Evolutionary conservation across 2,329 filamentous ascomycete species (phyloP), one percentile per base, ranked within the genome.

Genomic region (Paramyrothecium roridum): DNA sequence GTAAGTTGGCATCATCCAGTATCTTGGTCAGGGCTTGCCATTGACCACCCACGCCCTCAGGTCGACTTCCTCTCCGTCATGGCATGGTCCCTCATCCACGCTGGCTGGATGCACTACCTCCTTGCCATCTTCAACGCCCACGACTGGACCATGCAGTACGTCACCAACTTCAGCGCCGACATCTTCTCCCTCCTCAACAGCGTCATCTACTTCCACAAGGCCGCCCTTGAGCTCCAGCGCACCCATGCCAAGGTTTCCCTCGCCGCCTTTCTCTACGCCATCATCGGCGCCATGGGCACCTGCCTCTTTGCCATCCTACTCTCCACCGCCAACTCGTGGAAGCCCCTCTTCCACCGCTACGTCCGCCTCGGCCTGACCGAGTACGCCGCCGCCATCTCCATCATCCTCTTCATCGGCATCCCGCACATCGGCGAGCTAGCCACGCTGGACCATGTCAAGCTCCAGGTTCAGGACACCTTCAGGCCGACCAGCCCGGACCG

Each of bases 61-160:
- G 78, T 85, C 52, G 74, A 81, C 20, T 88, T 87, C 65, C 73
- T 88, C n/a, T 78, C 82, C 1, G 82, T 88, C 65, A 88, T 88
- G 83, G 83, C 85, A 2, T 88, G 85, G 85, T 80, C 82, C 2
- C 76, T 87, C 37, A 85, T 88, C 52, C 85, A 88, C 65, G 76
- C 84, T 8, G 81, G 76, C 8, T 88, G 85, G 85, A 81, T 88
- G 76, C 83, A 86, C 63, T 81, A 80, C 60, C 68, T 87, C 3
- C 74, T 88, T 13, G 84, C 85, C 54, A 80, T 87, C 52, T 81
- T 87, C 69, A 88, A 88, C 67, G 85, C 84, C 3, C 84, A 88
- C 63, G 84, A 87, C 67, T 88, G 84, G 82, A 88, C 85, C 0
- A 88, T 88, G 85, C 77, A 82, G 61, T 88, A 88, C 67, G 85